Base-by-base conservation (phyloP, 306 rosid genomes). In the Gillenia trifoliata region DNA sequence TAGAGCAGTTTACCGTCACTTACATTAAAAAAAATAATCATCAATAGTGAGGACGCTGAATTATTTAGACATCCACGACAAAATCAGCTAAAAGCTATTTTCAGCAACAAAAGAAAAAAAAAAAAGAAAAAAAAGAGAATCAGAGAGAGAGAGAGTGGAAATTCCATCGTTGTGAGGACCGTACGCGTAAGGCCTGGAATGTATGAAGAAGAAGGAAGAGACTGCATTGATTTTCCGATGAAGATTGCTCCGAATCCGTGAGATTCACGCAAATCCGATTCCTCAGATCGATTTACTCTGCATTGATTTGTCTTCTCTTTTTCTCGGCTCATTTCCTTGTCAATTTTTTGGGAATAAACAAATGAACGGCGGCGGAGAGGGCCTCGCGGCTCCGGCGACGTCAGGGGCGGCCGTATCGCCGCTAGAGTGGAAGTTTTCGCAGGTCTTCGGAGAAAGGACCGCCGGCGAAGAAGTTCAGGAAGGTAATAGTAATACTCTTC, bases 381-480 rank as follows among this genome's bases (percentile, higher is more conserved):
- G 50, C 54, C 64, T 40, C 10, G 8, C 43, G 54, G 75, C 72
- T 45, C 45, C 79, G 76, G 72, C 76, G 38, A 64, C 75, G 61
- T 70, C 64, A 49, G 80, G 45, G n/a, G 38, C 36, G 59, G 56
- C 20, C 4, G n/a, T 67, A 5, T 66, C 66, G 83, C 73, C 79
- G 75, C 86, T 84, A 20, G 90, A 87, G 30, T 84, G 90, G 90
- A 84, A 82, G 29, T 87, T 87, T 64, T 77, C 91, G 1, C 88
- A 87, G 82, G 91, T 87, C 2, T 87, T 87, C 52, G 91, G 91
- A 9, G 90, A 87, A 72, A 85, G 90, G 68, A 41, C 90, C 45
- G 90, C 90, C 11, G 90, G 86, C 30, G 90, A 87, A 73, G 88
- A 87, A 62, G 90, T 87, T 77, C 90, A 87, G 86, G 90, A 87